These are phyloP conservation scores for Lipomyces yamanashiensis DNA, from an alignment of 805 yeast genomes.

Conservation along the genomic window DNA sequence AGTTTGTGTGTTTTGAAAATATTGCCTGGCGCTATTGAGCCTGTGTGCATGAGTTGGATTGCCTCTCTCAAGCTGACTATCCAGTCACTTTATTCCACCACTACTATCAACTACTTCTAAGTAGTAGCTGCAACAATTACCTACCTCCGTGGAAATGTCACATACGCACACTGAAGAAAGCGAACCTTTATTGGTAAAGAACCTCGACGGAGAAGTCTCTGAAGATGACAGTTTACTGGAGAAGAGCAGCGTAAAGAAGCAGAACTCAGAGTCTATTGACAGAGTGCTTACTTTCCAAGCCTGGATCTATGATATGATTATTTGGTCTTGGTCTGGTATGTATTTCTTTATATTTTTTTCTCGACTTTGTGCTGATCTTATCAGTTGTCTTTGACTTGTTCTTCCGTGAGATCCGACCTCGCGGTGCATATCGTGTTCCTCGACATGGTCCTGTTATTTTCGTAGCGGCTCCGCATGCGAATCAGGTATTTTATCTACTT, in stretches of 20 bases:
- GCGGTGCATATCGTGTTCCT: conserved; percentile 81
- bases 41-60: too few species aligned
- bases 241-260: background rate
- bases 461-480: conserved; percentile 98
- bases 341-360: conserved; percentile 1
- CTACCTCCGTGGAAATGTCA: background rate
- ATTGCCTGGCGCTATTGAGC: background rate
- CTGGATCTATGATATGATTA: conserved; percentile 46
- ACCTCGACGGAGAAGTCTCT: background rate
- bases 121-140: too few species aligned
- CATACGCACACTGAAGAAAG: background rate
- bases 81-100: background rate
- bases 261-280: conserved; percentile 22
- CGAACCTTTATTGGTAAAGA: background rate
- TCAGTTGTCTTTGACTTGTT: conserved; percentile 58
- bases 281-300: conserved; percentile 32
- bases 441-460: conserved; percentile 82
- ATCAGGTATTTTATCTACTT: conserved; percentile 51
- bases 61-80: too few species aligned
- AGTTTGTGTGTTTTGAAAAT: too few species aligned
- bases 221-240: background rate
- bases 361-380: conserved; percentile 48
- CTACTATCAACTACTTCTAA: background rate
- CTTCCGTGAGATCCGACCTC: conserved; percentile 84
- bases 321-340: conserved; percentile 45